Percentiles rank a stretch among this genome's conserved stretches.
These are phyloP conservation scores for Salix caprea DNA, from an alignment of 345 rosid genomes.

Conservation along the genomic window DNA sequence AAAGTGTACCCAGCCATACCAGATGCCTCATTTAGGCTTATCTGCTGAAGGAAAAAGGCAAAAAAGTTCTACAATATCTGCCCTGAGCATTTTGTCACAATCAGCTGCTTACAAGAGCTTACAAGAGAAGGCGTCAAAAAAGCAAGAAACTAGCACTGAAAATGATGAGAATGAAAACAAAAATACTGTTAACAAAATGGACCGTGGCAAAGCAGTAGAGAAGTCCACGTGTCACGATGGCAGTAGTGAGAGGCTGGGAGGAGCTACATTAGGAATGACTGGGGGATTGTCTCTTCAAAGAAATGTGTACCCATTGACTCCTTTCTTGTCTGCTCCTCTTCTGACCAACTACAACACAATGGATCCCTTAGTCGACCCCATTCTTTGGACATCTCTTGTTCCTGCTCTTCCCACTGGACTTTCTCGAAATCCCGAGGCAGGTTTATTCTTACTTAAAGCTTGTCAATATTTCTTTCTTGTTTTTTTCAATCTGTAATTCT, in stretches of 20 bases:
- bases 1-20: constrained; percentile 74
- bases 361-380: constrained; percentile 75
- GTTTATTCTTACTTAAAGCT: background rate
- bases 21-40: constrained; percentile 73
- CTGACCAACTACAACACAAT: constrained; percentile 67
- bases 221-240: constrained; percentile 52
- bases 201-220: constrained; percentile 71
- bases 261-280: constrained; percentile 52
- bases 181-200: constrained; percentile 61
- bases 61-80: constrained; percentile 52
- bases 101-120: constrained; percentile 80
- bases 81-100: constrained; percentile 70
- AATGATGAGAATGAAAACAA: constrained; percentile 82
- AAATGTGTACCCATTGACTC: constrained; percentile 66
- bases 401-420: constrained; percentile 66
- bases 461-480: background rate
- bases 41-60: constrained; percentile 42
- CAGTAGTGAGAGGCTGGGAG: constrained; percentile 51
- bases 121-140: constrained; percentile 73
- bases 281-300: constrained; percentile 70
- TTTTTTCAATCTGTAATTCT: background rate
- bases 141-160: constrained; percentile 50
- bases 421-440: constrained; percentile 68
- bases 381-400: constrained; percentile 73
- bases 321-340: constrained; percentile 82